A percentile compares a stretch with the other conserved stretches of the same genome.
phyloP scores from a whole-genome alignment of 257 asterid species.

The Solanum commersonii region DNA sequence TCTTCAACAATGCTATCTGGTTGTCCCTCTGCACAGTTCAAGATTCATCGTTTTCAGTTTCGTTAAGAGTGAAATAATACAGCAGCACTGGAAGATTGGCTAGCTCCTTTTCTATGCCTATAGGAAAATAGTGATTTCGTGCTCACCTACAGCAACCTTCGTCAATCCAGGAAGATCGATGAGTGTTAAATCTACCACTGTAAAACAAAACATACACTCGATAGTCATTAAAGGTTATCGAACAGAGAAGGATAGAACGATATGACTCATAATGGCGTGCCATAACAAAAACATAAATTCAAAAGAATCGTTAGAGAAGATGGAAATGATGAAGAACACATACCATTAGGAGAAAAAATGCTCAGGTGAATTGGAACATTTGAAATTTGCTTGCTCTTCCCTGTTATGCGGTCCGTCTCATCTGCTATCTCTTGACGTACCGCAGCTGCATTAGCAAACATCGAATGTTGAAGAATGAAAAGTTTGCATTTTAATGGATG shows the following conservation, averaged over 20 bases:
- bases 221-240: not conserved
- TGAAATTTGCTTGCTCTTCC: constrained; percentile 80
- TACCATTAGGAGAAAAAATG: constrained; percentile 91
- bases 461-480: too few relatives aligned
- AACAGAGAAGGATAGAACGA: not conserved
- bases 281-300: too few relatives aligned
- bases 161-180: constrained; percentile 98
- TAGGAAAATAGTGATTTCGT: constrained; percentile 7
- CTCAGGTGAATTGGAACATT: constrained; percentile 92
- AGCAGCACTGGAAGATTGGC: not conserved
- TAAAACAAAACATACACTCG: constrained; percentile 14
- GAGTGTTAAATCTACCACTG: constrained; percentile 91
- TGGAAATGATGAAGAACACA: constrained; percentile 5
- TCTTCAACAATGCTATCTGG: constrained; percentile 81
- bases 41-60: not conserved
- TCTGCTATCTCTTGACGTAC: constrained; percentile 89
- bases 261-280: not conserved
- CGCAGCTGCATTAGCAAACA: constrained; percentile 52
- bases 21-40: constrained; percentile 76
- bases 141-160: constrained; percentile 96
- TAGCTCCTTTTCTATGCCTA: constrained; percentile 1
- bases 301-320: not conserved
- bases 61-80: not conserved
- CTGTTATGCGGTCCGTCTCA: constrained; percentile 94
- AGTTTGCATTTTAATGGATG: too few relatives aligned